Conservation (phyloP, 768 basidiomycete genomes). For the Leccinum boreale region DNA sequence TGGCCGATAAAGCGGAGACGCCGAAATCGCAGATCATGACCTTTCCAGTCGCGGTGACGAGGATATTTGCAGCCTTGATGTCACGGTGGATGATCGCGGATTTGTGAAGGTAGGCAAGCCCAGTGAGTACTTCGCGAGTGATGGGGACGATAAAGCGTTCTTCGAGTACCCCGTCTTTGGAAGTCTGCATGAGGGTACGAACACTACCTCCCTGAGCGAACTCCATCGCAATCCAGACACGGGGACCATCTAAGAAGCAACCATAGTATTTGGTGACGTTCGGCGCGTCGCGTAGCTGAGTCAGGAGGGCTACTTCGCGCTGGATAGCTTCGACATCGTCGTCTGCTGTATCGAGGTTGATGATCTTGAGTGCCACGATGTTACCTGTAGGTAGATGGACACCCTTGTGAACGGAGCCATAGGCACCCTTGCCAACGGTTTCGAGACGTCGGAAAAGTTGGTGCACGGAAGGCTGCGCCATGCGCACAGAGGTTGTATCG, state of each 20-base stretch:
- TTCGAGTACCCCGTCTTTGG: constrained; percentile 70
- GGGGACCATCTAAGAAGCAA: constrained; percentile 92
- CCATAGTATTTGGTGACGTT: constrained; percentile 96
- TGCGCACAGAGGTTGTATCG: constrained; percentile 10
- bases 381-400: constrained; percentile 80
- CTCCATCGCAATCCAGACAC: constrained; percentile 99
- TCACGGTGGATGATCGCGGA: constrained; percentile 95
- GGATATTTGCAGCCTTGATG: constrained; percentile 96
- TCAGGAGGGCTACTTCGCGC: constrained; percentile 89
- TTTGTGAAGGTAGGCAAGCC: constrained; percentile 87
- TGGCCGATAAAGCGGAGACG: constrained; percentile 88
- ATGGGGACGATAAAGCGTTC: constrained; percentile 89
- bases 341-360: constrained; percentile 94
- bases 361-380: constrained; percentile 95
- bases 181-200: constrained; percentile 87
- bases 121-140: constrained; percentile 83
- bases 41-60: constrained; percentile 83
- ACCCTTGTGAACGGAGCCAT: constrained; percentile 94
- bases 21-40: constrained; percentile 98
- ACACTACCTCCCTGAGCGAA: constrained; percentile 94
- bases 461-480: constrained; percentile 62
- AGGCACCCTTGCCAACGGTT: constrained; percentile 93
- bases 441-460: constrained; percentile 83
- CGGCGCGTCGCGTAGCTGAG: constrained; percentile 84
- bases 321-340: constrained; percentile 98